Percentiles rank a stretch among this genome's conserved stretches.
These are phyloP conservation scores for Ambrosia artemisiifolia DNA, from an alignment of 129 eudicot genomes.

Conservation along the genomic window DNA sequence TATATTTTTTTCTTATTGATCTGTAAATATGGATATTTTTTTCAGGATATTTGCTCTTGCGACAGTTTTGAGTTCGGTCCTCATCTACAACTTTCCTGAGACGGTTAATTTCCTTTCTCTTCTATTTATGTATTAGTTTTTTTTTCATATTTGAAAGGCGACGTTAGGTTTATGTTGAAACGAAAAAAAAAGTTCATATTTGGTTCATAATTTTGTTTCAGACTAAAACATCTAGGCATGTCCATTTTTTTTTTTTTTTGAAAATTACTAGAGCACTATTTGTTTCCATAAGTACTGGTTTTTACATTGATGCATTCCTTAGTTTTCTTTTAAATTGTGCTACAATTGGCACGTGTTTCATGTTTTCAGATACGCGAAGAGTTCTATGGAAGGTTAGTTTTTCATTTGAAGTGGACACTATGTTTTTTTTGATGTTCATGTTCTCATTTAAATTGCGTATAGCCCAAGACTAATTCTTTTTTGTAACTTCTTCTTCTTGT, in stretches of 20 bases:
- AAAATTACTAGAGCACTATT: no score
- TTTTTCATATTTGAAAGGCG: neutral
- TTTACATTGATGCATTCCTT: conserved; percentile 7
- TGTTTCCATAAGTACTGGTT: neutral
- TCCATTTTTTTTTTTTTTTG: no score
- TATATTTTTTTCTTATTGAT: neutral
- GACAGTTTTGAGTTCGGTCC: conserved; percentile 94
- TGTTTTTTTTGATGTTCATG: no score
- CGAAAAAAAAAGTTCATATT: neutral
- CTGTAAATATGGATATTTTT: conserved; percentile 8
- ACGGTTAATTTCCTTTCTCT: conserved; percentile 53
- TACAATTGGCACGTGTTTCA: neutral
- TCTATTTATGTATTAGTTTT: neutral
- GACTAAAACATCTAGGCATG: neutral
- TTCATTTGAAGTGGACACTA: neutral
- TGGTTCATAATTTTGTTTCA: neutral
- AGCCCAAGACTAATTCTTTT: conserved; percentile 33
- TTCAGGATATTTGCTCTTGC: conserved; percentile 97
- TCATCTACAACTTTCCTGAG: conserved; percentile 92
- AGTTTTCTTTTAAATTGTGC: conserved; percentile 2
- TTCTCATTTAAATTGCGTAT: neutral
- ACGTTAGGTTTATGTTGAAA: neutral
- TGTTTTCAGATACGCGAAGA: conserved; percentile 89
- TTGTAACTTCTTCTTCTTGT: conserved; percentile 22
- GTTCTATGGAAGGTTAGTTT: conserved; percentile 88